Base-by-base conservation (phyloP, 495 filamentous ascomycete species). In the Gamarada debralockiae region DNA sequence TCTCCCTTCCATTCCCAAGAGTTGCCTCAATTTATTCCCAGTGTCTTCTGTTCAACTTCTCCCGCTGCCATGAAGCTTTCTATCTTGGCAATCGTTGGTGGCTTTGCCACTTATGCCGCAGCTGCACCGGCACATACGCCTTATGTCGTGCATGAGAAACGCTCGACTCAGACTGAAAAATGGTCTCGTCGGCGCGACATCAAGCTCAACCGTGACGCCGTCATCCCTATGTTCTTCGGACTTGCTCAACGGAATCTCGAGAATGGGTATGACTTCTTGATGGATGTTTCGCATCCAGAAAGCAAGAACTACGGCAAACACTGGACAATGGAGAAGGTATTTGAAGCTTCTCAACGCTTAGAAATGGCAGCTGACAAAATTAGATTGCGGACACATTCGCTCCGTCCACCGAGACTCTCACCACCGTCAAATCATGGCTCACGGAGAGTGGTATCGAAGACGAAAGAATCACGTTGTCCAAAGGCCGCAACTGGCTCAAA, bases 211-310 rank as follows among this genome's bases (percentile, higher is more conserved):
- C 48, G 38, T 6, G 29, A 23, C 15, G 9, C 37, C 9, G 20
- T 40, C 17, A 48, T 80, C 2, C 74, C 75, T 3, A 70, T 81
- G 20, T 67, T 72, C 18, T 76, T 81, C 45, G 78, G 70, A 8
- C 55, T 80, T 52, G 67, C 61, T 9, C 78, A 81, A 59, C 64
- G 61, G n/a, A 79, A 78, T 40, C 36, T 79, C 13, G 69, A 78
- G 27, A 59, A 65, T 29, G 74, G 70, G 2, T 67, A 77, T 58
- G 73, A 76, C 10, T 69, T 72, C 23, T 64, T 81, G 3, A 78
- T 79, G 74, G 64, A 74, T 47, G 63, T 80, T 40, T 47, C 53
- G 14, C 39, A 58, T 22, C 56, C 56, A 12, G 42, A 42, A 7
- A 48, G 40, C 18, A 3, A 25, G 6, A 59, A 59, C 24, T 59